These are phyloP conservation scores for Aspergillus sp. DNA, from an alignment of 2,329 filamentous ascomycete species.

Conservation along the genomic window DNA sequence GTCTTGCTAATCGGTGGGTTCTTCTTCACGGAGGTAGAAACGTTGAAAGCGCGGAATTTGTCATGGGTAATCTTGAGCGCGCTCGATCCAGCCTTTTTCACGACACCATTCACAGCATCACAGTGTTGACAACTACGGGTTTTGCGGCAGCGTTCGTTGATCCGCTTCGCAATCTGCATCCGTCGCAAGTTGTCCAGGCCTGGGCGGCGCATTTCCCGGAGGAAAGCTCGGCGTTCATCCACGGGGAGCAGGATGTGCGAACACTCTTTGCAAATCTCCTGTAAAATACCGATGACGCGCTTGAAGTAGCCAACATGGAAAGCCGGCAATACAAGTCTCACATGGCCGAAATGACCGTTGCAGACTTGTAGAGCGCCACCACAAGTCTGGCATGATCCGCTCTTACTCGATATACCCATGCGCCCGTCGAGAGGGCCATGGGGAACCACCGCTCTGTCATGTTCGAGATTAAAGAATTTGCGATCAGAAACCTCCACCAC, in stretches of 20 bases:
- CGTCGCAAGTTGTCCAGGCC: conserved; percentile 82
- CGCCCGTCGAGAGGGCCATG: conserved; percentile 85
- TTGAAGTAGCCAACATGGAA: conserved; percentile 97
- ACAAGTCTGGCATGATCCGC: conserved; percentile 74
- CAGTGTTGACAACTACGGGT: conserved; percentile 78
- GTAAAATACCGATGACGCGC: conserved; percentile 84
- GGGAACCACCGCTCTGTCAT: conserved; percentile 67
- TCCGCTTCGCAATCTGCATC: conserved; percentile 77
- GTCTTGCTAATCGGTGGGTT: conserved; percentile 74
- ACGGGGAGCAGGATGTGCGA: conserved; percentile 79
- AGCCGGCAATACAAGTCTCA: conserved; percentile 81
- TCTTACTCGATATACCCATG: conserved; percentile 85
- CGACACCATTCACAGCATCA: conserved; percentile 77
- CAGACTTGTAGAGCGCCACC: conserved; percentile 75
- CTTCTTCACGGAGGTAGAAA: conserved; percentile 82
- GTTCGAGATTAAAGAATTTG: conserved; percentile 85
- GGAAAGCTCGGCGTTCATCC: conserved; percentile 67
- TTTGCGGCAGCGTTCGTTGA: conserved; percentile 87
- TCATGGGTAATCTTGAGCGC: conserved; percentile 94
- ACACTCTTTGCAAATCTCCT: conserved; percentile 96
- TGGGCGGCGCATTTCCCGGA: conserved; percentile 75
- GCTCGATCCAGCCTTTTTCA: conserved; percentile 75
- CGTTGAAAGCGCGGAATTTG: conserved; percentile 83
- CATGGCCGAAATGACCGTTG: conserved; percentile 92
- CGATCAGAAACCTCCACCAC: conserved; percentile 93